phyloP scores from a whole-genome alignment of 1,139 yeast genomes.

The Diutina catenulata region DNA sequence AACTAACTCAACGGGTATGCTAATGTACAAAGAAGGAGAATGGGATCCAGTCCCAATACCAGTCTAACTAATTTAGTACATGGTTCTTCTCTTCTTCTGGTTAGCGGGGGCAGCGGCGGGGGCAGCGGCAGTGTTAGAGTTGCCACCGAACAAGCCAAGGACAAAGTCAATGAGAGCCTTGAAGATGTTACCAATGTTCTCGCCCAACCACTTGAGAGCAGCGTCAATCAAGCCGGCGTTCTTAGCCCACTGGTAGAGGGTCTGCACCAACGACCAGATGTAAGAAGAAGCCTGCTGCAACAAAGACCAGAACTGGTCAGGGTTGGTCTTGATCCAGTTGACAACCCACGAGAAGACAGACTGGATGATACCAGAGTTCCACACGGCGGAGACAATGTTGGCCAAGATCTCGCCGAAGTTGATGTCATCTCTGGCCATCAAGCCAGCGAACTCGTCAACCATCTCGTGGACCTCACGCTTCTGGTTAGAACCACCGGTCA shows the following conservation, averaged over 20 bases:
- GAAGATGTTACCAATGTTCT: conserved; percentile 18
- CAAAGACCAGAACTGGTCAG: conserved; percentile 22
- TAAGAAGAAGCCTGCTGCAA: conserved; percentile 23
- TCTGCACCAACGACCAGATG: conserved; percentile 26
- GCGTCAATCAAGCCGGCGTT: conserved; percentile 23
- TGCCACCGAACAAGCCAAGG: conserved; percentile 10
- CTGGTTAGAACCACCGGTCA: conserved; percentile 9
- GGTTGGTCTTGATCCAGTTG: conserved; percentile 26
- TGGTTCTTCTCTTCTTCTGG: conserved; percentile 3
- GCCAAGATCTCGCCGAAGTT: conserved; percentile 21
- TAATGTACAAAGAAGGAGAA: conserved; percentile 2
- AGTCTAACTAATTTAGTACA: conserved; percentile 4
- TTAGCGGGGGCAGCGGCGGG: conserved; percentile 12
- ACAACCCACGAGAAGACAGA: conserved; percentile 22
- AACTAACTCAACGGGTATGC: too few species aligned
- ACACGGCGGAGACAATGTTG: conserved; percentile 18
- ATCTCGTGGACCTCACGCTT: conserved; percentile 13
- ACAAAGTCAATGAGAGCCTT: conserved; percentile 18
- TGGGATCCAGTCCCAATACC: conserved; percentile 2
- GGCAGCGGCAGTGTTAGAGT: conserved; percentile 9
- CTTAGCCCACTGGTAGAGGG: conserved; percentile 29
- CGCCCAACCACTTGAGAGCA: conserved; percentile 19
- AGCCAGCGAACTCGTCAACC: conserved; percentile 6
- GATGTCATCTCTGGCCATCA: conserved; percentile 25
- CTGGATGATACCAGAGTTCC: conserved; percentile 25